Percentiles rank a stretch among this genome's conserved stretches.
Conservation (phyloP, 192 early-diverging fungal species). For the Coemansia sp. region DNA sequence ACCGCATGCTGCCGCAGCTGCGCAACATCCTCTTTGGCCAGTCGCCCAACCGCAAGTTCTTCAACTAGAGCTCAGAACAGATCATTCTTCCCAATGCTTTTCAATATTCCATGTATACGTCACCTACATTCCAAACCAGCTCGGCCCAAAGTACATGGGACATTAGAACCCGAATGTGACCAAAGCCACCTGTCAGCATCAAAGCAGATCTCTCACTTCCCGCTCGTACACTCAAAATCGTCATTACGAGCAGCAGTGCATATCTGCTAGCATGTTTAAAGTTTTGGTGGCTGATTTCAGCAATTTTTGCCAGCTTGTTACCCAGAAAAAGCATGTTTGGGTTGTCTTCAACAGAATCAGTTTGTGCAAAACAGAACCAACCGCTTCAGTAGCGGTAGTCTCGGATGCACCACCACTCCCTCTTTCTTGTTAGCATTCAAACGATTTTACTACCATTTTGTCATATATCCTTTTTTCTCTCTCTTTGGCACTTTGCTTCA, state of each 20-base stretch:
- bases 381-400: not conserved
- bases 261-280: not conserved
- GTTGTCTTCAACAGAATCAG: not conserved
- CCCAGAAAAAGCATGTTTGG: not conserved
- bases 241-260: not conserved
- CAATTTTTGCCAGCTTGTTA: not conserved
- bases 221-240: too few species aligned
- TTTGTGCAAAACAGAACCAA: not conserved
- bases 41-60: slow-evolving; percentile 88
- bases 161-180: not conserved
- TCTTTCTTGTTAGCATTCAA: not conserved
- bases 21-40: slow-evolving; percentile 88
- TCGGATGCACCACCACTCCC: not conserved
- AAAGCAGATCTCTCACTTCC: too few species aligned
- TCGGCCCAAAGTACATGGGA: not conserved
- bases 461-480: not conserved
- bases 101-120: slow-evolving; percentile 9
- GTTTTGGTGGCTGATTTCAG: slow-evolving; percentile 7
- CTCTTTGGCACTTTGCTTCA: not conserved
- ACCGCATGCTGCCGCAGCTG: slow-evolving; percentile 92
- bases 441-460: not conserved
- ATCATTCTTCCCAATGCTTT: slow-evolving; percentile 3
- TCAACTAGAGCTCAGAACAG: slow-evolving; percentile 49
- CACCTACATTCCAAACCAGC: not conserved
- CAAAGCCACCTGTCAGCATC: too few species aligned